Conservation (phyloP, 177 flowering plant species). For the Vitis hybrid region DNA sequence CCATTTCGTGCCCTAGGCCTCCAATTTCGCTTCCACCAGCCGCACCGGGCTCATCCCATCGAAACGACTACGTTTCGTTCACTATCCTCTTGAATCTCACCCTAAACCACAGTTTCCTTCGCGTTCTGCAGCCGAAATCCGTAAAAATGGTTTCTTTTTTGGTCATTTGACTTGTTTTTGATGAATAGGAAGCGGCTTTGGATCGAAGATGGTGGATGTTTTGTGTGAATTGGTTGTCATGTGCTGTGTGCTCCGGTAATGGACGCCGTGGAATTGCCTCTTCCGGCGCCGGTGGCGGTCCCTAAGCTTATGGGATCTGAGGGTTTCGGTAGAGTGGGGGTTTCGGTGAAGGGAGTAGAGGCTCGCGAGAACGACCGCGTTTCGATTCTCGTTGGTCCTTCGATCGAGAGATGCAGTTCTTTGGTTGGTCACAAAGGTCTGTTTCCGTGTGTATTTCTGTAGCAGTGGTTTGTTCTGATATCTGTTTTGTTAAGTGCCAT, state of each 20-base stretch:
- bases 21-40: constrained; percentile 23
- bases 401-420: constrained; percentile 22
- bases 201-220: neutral
- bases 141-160: neutral
- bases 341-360: constrained; percentile 22
- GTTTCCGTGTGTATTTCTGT: neutral
- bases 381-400: constrained; percentile 18
- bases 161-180: neutral
- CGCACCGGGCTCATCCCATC: constrained; percentile 22
- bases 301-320: constrained; percentile 47
- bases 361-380: constrained; percentile 22
- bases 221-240: neutral
- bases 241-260: constrained; percentile 19
- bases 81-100: neutral
- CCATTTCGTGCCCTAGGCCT: constrained; percentile 40
- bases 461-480: neutral
- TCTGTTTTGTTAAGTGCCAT: neutral
- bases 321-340: constrained; percentile 39
- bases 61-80: constrained; percentile 7
- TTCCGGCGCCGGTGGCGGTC: constrained; percentile 37
- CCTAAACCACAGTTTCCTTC: neutral
- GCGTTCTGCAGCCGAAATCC: neutral
- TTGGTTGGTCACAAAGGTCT: constrained; percentile 33
- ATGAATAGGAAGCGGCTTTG: neutral
- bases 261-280: constrained; percentile 47